These are phyloP conservation scores for Sporothrix humicola DNA, from an alignment of 2,329 filamentous ascomycete species.

Conservation along the genomic window DNA sequence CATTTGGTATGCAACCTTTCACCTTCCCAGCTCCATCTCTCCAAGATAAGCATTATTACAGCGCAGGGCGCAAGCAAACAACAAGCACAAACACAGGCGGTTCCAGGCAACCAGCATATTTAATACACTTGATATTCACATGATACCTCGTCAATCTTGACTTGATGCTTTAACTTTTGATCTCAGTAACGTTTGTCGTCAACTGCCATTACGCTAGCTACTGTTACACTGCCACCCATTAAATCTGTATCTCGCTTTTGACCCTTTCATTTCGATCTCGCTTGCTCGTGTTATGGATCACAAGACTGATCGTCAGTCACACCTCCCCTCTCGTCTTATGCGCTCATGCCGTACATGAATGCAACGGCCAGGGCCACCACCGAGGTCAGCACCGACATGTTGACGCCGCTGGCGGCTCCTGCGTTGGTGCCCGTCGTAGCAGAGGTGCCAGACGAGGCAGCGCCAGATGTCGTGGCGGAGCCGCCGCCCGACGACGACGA, in stretches of 20 bases:
- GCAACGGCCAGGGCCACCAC: slow-evolving; percentile 48
- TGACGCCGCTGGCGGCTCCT: slow-evolving; percentile 39
- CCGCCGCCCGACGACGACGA: not conserved
- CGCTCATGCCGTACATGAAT: slow-evolving; percentile 48
- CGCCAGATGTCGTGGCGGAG: not conserved
- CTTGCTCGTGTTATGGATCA: not conserved
- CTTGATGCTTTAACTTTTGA: too few species aligned
- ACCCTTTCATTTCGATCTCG: not conserved
- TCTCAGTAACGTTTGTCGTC: not conserved
- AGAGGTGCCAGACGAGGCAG: slow-evolving; percentile 22
- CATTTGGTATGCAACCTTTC: not conserved
- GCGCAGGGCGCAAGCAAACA: slow-evolving; percentile 12
- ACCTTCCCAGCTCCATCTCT: not conserved
- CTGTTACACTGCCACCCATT: too few species aligned
- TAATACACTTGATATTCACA: slow-evolving; percentile 7
- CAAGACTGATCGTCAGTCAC: too few species aligned
- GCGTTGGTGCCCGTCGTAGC: slow-evolving; percentile 27
- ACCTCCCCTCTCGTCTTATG: slow-evolving; percentile 40
- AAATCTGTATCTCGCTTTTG: too few species aligned
- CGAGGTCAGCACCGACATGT: slow-evolving; percentile 43
- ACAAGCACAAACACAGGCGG: not conserved
- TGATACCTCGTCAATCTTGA: too few species aligned
- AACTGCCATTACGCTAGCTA: not conserved
- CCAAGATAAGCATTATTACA: not conserved
- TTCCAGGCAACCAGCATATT: slow-evolving; percentile 8